Percentiles rank a stretch among this genome's conserved stretches.
These are phyloP conservation scores for Candida verbasci DNA, from an alignment of 805 yeast genomes.

Conservation along the genomic window DNA sequence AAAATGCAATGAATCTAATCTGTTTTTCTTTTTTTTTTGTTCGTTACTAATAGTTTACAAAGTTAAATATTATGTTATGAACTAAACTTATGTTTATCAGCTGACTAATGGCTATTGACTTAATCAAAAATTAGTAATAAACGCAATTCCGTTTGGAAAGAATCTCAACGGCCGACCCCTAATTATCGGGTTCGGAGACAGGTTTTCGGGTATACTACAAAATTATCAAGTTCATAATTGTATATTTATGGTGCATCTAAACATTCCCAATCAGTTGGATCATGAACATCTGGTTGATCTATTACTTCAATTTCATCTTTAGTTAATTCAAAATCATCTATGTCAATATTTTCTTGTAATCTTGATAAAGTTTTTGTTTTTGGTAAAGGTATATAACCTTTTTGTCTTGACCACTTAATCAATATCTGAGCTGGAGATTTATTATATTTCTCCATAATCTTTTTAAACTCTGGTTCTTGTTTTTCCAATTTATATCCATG, in stretches of 20 bases:
- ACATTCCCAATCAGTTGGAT: conserved; percentile 77
- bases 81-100: too few relatives aligned
- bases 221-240: too few relatives aligned
- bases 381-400: conserved; percentile 39
- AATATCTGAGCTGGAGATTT: conserved; percentile 43
- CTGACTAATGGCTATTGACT: too few relatives aligned
- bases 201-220: too few relatives aligned
- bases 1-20: too few relatives aligned
- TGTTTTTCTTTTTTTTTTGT: too few relatives aligned
- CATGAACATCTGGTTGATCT: conserved; percentile 44
- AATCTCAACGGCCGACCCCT: too few relatives aligned
- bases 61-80: too few relatives aligned
- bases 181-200: too few relatives aligned
- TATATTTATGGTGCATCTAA: conserved; percentile 48
- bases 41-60: too few relatives aligned
- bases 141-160: too few relatives aligned
- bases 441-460: conserved; percentile 30
- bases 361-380: conserved; percentile 23
- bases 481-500: conserved; percentile 28
- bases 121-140: too few relatives aligned
- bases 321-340: conserved; percentile 23
- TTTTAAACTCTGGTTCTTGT: conserved; percentile 16
- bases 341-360: conserved; percentile 19
- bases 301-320: conserved; percentile 19
- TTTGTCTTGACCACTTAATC: conserved; percentile 46